These are phyloP conservation scores for Colletotrichum neosansevieriae DNA, from an alignment of 2,329 filamentous ascomycete species.

Conservation along the genomic window DNA sequence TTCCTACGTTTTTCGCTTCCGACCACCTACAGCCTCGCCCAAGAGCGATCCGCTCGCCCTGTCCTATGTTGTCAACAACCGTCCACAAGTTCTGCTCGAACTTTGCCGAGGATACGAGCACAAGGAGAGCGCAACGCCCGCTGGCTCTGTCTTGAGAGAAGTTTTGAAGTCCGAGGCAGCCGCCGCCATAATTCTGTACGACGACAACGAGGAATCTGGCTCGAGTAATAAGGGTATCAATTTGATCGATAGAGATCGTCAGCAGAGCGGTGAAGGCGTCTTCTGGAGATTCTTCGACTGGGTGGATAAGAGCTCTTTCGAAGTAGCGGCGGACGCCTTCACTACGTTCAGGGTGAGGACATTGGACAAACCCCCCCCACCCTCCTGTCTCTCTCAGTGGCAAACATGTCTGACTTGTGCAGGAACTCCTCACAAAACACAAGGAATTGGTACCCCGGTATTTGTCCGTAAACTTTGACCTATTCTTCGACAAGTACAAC, in stretches of 20 bases:
- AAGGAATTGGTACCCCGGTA: conserved; percentile 92
- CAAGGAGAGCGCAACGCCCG: conserved; percentile 91
- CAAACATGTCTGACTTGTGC: conserved; percentile 2
- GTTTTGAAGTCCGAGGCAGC: conserved; percentile 91
- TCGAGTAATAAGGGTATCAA: conserved; percentile 81
- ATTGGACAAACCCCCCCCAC: conserved; percentile 12
- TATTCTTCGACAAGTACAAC: conserved; percentile 95
- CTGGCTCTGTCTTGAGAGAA: conserved; percentile 89
- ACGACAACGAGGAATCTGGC: conserved; percentile 80
- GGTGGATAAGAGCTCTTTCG: conserved; percentile 97
- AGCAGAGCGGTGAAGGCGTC: conserved; percentile 83
- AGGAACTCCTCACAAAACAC: conserved; percentile 95
- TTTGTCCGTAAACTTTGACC: conserved; percentile 87
- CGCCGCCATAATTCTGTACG: conserved; percentile 91
- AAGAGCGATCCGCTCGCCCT: conserved; percentile 85
- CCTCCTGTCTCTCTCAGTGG: not conserved
- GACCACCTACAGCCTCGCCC: conserved; percentile 74
- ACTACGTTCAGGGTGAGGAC: conserved; percentile 88
- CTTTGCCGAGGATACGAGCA: conserved; percentile 91
- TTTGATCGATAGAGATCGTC: conserved; percentile 80
- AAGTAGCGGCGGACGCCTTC: conserved; percentile 97
- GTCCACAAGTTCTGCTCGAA: conserved; percentile 88
- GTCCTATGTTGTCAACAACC: conserved; percentile 87
- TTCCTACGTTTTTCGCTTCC: conserved; percentile 93
- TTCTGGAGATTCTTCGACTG: conserved; percentile 98